Evolutionary conservation across 495 filamentous ascomycete species (phyloP), one percentile per base, ranked within the genome.

Genomic region (Neurospora sp.): DNA sequence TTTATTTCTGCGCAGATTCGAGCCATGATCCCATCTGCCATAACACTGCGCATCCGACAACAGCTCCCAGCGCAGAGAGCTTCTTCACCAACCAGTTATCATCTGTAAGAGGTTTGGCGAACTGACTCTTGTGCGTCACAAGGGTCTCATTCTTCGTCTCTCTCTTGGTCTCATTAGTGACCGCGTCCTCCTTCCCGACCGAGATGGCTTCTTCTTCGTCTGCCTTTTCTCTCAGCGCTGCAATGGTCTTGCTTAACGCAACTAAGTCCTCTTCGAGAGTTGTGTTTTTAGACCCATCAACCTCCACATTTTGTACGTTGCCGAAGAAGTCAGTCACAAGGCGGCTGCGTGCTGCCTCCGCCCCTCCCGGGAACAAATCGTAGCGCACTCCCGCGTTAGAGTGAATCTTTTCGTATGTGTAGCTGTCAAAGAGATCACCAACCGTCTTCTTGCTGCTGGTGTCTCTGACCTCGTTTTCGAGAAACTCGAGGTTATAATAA

Each of bases 401-500:
- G 80, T 98, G 96, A 74, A 99, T 98, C 86, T 97, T 97, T 70
- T 90, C 90, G 78, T 92, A 94, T 76, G 96, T 94, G 81, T 98
- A 98, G 75, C 91, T 94, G 83, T 98, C 96, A 78, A 99, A 98
- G 23, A 99, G 84, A 78, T 98, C 93, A 70, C 94, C 96, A 49
- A 99, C 82, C 0, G 92, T 97, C 83, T 93, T 88, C 79, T 98
- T 96, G 74, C 88, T 92, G 77, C 88, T 90, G 38, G 92, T 89
- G 72, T 93, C 93, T 40, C 90, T 91, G 70, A 98, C 93, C 79
- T 97, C 91, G 2, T 90, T 93, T 81, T 99, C 96, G 18, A 99
- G 88, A 81, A 98, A 98, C 77, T 98, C 96, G 70, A 99, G 92
- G 78, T 97, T 97, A 82, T 97, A 98, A 83, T 99, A 99, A 7